Evolutionary conservation across 495 filamentous ascomycete species (phyloP).

Genomic region (Delitschia confertaspora): DNA sequence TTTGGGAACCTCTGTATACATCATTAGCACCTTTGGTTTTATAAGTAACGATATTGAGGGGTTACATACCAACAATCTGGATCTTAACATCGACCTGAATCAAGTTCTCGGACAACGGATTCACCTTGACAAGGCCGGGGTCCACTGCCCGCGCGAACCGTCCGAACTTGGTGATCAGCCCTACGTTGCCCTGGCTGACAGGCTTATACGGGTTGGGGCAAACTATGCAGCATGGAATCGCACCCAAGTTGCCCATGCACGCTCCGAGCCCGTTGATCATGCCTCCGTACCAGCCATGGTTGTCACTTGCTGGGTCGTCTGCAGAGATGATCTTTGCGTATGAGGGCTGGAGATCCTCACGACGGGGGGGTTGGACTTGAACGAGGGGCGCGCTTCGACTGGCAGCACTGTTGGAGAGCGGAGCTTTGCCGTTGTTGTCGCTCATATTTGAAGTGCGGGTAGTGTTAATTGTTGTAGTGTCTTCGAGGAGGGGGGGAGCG

Average conservation of each 20-base stretch:
- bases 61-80: conserved; percentile 70
- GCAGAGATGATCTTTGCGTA: conserved; percentile 72
- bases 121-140: conserved; percentile 94
- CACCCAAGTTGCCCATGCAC: conserved; percentile 69
- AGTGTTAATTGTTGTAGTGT: conserved; percentile 5
- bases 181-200: conserved; percentile 88
- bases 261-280: conserved; percentile 76
- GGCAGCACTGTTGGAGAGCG: conserved; percentile 13
- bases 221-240: conserved; percentile 83
- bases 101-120: conserved; percentile 85
- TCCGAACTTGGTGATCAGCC: conserved; percentile 90
- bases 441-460: conserved; percentile 7
- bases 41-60: not conserved
- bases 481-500: conserved; percentile 1
- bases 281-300: conserved; percentile 82
- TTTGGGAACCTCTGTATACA: conserved; percentile 69
- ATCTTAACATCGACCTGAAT: conserved; percentile 97
- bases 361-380: conserved; percentile 69
- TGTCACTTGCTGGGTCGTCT: conserved; percentile 55
- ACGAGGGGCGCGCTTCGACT: conserved; percentile 41
- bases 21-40: conserved; percentile 13
- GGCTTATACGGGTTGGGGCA: conserved; percentile 96
- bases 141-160: conserved; percentile 95
- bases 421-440: conserved; percentile 24
- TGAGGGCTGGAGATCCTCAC: conserved; percentile 77